Evolutionary conservation across 805 yeast genomes (phyloP).

Genomic region (Wickerhamomyces tratensis): DNA sequence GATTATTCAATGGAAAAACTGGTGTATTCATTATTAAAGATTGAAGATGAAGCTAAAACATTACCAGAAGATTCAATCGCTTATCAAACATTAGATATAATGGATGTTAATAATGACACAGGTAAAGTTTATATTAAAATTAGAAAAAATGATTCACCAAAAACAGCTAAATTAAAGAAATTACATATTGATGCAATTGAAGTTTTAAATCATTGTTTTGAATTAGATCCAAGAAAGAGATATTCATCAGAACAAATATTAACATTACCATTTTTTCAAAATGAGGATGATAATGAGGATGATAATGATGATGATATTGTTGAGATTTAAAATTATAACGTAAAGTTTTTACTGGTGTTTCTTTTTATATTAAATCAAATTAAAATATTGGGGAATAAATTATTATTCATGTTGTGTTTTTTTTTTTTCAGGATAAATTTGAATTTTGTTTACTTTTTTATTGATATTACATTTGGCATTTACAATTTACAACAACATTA

Average conservation of each 20-base stretch:
- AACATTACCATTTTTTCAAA: slow-evolving; percentile 13
- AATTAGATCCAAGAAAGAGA: slow-evolving; percentile 69
- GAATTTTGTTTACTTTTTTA: too few relatives aligned
- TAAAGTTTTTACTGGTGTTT: too few relatives aligned
- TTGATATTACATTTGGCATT: too few relatives aligned
- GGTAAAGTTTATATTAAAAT: slow-evolving; percentile 19
- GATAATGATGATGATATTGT: slow-evolving; percentile 7
- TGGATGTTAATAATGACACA: slow-evolving; percentile 32
- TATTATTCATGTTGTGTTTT: too few relatives aligned
- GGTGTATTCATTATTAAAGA: slow-evolving; percentile 21
- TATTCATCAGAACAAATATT: slow-evolving; percentile 76
- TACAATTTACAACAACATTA: too few relatives aligned
- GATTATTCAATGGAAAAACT: slow-evolving; percentile 5
- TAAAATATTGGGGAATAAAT: too few relatives aligned
- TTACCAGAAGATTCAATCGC: slow-evolving; percentile 68
- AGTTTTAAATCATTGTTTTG: slow-evolving; percentile 40
- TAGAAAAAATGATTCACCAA: slow-evolving; percentile 14
- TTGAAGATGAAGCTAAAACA: slow-evolving; percentile 47
- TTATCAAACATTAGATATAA: slow-evolving; percentile 46
- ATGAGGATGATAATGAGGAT: slow-evolving; percentile 3
- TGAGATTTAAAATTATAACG: neutral
- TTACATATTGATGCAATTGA: slow-evolving; percentile 14
- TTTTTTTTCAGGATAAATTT: too few relatives aligned
- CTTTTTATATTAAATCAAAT: too few relatives aligned
- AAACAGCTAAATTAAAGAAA: slow-evolving; percentile 3